Evolutionary conservation across 805 yeast genomes (phyloP), one percentile per base, ranked within the genome.

Genomic region (Wickerhamiella domercqiae): DNA sequence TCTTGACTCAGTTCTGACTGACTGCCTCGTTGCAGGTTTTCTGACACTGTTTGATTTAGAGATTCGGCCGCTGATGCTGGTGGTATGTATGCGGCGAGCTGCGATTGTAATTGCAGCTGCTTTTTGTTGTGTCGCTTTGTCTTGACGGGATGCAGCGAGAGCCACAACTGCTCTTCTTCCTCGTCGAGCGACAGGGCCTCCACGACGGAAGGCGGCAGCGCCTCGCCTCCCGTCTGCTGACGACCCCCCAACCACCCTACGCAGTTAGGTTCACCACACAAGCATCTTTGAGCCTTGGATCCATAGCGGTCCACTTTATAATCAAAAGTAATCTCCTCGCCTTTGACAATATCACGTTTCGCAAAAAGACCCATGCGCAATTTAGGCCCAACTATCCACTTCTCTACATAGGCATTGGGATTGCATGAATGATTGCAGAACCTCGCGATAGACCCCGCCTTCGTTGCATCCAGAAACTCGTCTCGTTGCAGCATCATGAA

Each of bases 281-380:
- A 80, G 60, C 98, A 87, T 22, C 80, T 78, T 60, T 90, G 97
- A 11, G 93, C 83, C 41, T 75, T 77, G 2, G 96, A 93, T 21
- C 98, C 98, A 55, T 86, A 87, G 45, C 97, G 66, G 58, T 87
- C 98, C 24, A 90, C 97, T 51, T 87, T 87, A 57, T 87, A 87
- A 53, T 79, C 86, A 56, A 79, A 79, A 1, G 96, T 82, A 47
- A 87, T 73, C 55, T 87, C 98, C 57, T 90, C 97, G 38, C 94
- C 95, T 41, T 57, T 56, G 5, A 46, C 32, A 37, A 87, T 82
- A 20, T 65, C 58, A 45, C 94, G 64, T 47, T 79, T 79, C 36
- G 96, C 81, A 55, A 87, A 90, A 18, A 87, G 79, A 21, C 97
- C 98, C 97, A 90, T 90, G 46, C 83, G 68, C 40, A 83, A 65